Conservation (phyloP, 352 stramenopile genomes). For the Pythium sp. region DNA sequence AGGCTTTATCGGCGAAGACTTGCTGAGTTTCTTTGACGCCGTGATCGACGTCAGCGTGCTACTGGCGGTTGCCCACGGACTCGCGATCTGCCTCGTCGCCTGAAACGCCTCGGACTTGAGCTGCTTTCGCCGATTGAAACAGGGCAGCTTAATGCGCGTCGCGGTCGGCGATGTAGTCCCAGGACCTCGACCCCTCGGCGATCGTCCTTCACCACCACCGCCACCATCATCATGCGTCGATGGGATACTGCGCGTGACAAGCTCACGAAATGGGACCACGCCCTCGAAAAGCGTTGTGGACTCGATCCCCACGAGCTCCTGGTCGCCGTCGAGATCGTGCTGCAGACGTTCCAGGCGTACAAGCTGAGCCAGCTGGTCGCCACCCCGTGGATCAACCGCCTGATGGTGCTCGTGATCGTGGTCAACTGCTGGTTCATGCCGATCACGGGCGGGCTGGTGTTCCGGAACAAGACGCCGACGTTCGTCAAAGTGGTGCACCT, state of each 20-base stretch:
- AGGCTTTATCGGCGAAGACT: too few species aligned
- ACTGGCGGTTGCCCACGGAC: not conserved
- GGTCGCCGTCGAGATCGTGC: conserved; percentile 3
- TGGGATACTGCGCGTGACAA: not conserved
- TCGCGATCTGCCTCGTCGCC: not conserved
- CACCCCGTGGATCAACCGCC: conserved; percentile 15
- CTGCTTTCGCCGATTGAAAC: not conserved
- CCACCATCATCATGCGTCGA: not conserved
- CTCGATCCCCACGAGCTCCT: not conserved
- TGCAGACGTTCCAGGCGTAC: conserved; percentile 13
- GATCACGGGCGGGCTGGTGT: conserved; percentile 10
- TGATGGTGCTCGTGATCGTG: conserved; percentile 16
- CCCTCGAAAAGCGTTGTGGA: not conserved
- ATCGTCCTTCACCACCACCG: not conserved
- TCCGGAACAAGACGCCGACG: conserved; percentile 5
- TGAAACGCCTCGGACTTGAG: not conserved
- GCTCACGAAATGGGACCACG: not conserved
- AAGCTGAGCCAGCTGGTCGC: conserved; percentile 3
- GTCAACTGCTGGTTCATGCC: conserved; percentile 29
- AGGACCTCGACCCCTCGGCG: too few species aligned
- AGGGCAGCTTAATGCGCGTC: not conserved
- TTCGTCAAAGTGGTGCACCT: conserved; percentile 15
- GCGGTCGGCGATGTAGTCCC: conserved; percentile 19
- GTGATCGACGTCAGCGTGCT: not conserved
- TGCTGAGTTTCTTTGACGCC: too few species aligned